These are phyloP conservation scores for Aspergillus affinis DNA, from an alignment of 495 filamentous ascomycete species.

Conservation along the genomic window DNA sequence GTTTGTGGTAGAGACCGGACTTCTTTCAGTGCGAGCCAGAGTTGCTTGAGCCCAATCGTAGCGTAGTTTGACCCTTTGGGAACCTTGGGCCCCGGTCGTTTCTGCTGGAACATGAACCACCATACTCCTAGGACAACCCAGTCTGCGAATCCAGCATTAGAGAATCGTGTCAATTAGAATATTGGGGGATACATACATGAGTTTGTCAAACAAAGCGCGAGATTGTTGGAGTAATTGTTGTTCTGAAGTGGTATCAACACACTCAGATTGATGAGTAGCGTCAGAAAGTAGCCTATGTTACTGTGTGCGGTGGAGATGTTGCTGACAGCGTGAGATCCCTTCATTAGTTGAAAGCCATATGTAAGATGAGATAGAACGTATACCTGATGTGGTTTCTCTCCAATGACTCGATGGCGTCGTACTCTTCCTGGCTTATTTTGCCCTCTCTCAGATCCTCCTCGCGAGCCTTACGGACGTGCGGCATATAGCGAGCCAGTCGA, in stretches of 20 bases:
- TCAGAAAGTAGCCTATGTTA: conserved; percentile 50
- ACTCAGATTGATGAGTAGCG: conserved; percentile 45
- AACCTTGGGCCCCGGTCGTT: conserved; percentile 43
- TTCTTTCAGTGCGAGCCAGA: conserved; percentile 44
- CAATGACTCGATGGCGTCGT: conserved; percentile 48
- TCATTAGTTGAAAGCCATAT: background rate
- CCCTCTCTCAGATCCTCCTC: conserved; percentile 46
- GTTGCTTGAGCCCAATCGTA: conserved; percentile 50
- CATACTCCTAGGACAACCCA: conserved; percentile 51
- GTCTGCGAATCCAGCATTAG: conserved; percentile 23
- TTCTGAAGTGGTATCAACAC: conserved; percentile 44
- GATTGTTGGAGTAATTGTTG: conserved; percentile 44
- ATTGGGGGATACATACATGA: conserved; percentile 27
- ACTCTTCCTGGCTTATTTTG: conserved; percentile 41
- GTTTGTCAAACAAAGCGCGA: conserved; percentile 49
- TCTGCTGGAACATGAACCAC: conserved; percentile 55
- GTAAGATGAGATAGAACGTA: conserved; percentile 3
- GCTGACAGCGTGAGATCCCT: conserved; percentile 15
- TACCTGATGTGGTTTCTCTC: conserved; percentile 50
- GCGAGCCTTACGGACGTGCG: conserved; percentile 46
- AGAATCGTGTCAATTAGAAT: background rate
- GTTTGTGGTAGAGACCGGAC: conserved; percentile 45
- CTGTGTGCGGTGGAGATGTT: conserved; percentile 51
- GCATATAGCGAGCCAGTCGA: conserved; percentile 45
- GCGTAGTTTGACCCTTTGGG: conserved; percentile 46